Conservation (phyloP, 768 basidiomycete genomes). For the Russula brevipes region DNA sequence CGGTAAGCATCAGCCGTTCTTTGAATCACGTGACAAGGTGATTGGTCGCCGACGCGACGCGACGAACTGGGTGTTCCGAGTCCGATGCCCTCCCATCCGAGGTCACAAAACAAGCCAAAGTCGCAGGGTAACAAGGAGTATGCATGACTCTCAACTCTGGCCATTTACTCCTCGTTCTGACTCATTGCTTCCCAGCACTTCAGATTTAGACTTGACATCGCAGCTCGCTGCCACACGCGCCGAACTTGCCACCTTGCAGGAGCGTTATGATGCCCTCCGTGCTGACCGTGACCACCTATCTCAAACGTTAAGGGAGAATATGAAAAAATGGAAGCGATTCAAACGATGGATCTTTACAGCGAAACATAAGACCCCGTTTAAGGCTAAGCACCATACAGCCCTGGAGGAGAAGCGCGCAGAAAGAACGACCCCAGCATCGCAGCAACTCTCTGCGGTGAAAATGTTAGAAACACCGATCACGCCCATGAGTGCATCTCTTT, state of each 20-base stretch:
- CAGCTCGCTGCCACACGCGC: slow-evolving; percentile 8
- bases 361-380: background rate
- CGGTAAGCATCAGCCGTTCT: no score
- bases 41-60: no score
- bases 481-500: slow-evolving; percentile 6
- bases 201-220: background rate
- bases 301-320: background rate
- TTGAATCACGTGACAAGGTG: no score
- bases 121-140: background rate
- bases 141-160: background rate
- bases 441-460: background rate
- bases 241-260: slow-evolving; percentile 11
- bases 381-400: background rate
- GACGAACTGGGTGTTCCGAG: no score
- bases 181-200: background rate
- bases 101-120: background rate
- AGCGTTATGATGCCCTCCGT: slow-evolving; percentile 17
- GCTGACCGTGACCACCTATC: slow-evolving; percentile 9
- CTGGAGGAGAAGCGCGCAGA: background rate
- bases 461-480: slow-evolving; percentile 16
- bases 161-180: background rate
- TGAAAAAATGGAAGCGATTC: slow-evolving; percentile 19
- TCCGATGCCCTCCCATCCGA: slow-evolving; percentile 1
- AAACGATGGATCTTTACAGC: slow-evolving; percentile 8
- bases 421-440: background rate